A percentile compares a stretch with the other conserved stretches of the same genome.
Conservation (phyloP, 2,329 filamentous ascomycete genomes). For the Fusarium buharicum region DNA sequence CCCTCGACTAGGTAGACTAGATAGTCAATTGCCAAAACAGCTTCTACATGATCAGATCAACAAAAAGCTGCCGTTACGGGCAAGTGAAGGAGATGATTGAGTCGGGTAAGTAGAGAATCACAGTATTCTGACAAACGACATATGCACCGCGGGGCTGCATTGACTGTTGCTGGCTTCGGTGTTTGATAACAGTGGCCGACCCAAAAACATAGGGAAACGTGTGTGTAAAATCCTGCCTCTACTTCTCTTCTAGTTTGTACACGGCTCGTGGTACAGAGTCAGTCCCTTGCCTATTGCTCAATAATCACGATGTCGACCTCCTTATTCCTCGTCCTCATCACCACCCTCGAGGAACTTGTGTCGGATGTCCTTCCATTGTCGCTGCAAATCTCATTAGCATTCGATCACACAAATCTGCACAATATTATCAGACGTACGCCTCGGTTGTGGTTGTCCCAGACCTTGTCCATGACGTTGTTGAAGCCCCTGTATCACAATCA, state of each 20-base stretch:
- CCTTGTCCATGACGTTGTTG: conserved; percentile 80
- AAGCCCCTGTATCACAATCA: conserved; percentile 72
- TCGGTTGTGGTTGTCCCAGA: conserved; percentile 92
- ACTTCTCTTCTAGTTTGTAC: conserved; percentile 49
- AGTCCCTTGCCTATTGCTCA: conserved; percentile 35
- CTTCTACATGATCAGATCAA: background rate
- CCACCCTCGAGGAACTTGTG: conserved; percentile 80
- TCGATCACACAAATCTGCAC: background rate
- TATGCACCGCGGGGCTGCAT: background rate
- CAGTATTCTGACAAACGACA: background rate
- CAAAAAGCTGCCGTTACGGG: background rate
- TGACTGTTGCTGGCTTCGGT: conserved; percentile 1
- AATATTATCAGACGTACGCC: conserved; percentile 73
- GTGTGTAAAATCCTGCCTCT: conserved; percentile 43
- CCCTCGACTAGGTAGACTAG: no score
- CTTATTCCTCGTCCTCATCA: conserved; percentile 57
- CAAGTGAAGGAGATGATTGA: background rate
- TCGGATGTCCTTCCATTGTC: conserved; percentile 99
- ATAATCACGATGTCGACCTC: conserved; percentile 26
- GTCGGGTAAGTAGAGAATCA: conserved; percentile 11
- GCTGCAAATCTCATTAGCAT: conserved; percentile 63
- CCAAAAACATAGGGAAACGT: conserved; percentile 28
- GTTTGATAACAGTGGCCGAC: background rate
- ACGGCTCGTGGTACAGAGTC: conserved; percentile 47
- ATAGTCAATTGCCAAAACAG: conserved; percentile 2